Evolutionary conservation across 208 protist species (phyloP).

Genomic region (Trypanosoma boissoni): DNA sequence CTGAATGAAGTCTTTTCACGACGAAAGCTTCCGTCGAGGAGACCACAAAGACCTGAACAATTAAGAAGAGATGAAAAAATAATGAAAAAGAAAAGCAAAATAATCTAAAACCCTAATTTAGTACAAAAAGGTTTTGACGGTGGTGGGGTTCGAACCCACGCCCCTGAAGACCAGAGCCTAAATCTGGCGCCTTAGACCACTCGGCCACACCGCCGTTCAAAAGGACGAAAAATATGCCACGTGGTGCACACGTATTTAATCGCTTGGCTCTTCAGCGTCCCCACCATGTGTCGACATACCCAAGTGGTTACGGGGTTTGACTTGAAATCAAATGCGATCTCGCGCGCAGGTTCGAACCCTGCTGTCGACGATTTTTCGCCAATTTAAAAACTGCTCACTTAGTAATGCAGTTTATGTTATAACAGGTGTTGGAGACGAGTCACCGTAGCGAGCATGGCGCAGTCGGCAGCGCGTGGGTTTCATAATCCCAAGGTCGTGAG

Average conservation of each 20-base stretch:
- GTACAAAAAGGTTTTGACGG: constrained; percentile 1
- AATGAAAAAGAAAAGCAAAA: too few species aligned
- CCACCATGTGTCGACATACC: constrained; percentile 39
- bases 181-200: neutral
- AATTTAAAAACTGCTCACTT: neutral
- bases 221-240: neutral
- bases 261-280: neutral
- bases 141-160: constrained; percentile 1
- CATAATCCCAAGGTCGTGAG: constrained; percentile 95
- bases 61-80: too few species aligned
- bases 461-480: constrained; percentile 94
- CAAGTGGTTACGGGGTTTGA: constrained; percentile 91
- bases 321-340: constrained; percentile 91
- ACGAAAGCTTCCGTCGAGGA: too few species aligned
- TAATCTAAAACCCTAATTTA: too few species aligned
- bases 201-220: neutral
- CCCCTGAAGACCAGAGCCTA: neutral
- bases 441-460: constrained; percentile 78
- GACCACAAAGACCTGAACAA: too few species aligned
- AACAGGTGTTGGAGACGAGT: neutral
- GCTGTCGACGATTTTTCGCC: constrained; percentile 36
- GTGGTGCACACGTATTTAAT: too few species aligned
- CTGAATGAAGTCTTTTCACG: too few species aligned
- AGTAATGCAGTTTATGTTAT: neutral
- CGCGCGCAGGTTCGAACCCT: constrained; percentile 89